Evolutionary conservation across 2,329 filamentous ascomycete genomes (phyloP).

Genomic region (Ascochyta fabae): DNA sequence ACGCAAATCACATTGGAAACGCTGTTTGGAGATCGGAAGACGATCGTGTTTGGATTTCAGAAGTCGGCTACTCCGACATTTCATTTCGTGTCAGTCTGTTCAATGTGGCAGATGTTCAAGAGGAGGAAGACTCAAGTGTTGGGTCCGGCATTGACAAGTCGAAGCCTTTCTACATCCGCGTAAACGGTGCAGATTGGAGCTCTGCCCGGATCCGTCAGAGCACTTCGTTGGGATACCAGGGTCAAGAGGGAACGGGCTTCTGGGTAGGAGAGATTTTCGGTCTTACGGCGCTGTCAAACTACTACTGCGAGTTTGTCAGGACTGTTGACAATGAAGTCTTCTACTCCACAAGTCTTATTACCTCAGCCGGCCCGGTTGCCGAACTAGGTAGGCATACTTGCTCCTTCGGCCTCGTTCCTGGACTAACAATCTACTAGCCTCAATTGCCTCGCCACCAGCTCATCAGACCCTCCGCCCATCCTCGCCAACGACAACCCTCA

Average conservation of each 20-base stretch:
- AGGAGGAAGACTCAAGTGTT: slow-evolving; percentile 46
- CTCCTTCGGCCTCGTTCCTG: neutral
- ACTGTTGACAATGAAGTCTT: slow-evolving; percentile 69
- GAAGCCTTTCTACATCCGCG: slow-evolving; percentile 79
- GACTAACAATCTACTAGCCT: slow-evolving; percentile 29
- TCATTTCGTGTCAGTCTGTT: slow-evolving; percentile 77
- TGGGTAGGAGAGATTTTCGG: slow-evolving; percentile 75
- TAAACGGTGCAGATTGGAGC: slow-evolving; percentile 82
- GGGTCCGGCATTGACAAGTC: slow-evolving; percentile 66
- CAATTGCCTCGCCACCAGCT: slow-evolving; percentile 54
- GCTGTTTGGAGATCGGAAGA: slow-evolving; percentile 73
- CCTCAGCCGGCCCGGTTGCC: slow-evolving; percentile 63
- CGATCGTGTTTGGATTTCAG: slow-evolving; percentile 80
- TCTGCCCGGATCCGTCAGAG: slow-evolving; percentile 71
- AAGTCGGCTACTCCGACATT: slow-evolving; percentile 78
- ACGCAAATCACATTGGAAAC: slow-evolving; percentile 78
- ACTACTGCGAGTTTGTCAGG: slow-evolving; percentile 79
- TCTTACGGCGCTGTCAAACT: slow-evolving; percentile 74
- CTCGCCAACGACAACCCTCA: slow-evolving; percentile 77
- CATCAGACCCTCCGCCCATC: slow-evolving; percentile 73
- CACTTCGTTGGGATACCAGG: slow-evolving; percentile 54
- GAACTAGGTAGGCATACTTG: slow-evolving; percentile 59
- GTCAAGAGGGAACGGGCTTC: slow-evolving; percentile 56
- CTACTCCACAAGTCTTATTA: slow-evolving; percentile 75
- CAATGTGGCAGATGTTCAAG: slow-evolving; percentile 51